Base-by-base conservation (phyloP, 495 filamentous ascomycete genomes). In the Coniosporium apollinis region DNA sequence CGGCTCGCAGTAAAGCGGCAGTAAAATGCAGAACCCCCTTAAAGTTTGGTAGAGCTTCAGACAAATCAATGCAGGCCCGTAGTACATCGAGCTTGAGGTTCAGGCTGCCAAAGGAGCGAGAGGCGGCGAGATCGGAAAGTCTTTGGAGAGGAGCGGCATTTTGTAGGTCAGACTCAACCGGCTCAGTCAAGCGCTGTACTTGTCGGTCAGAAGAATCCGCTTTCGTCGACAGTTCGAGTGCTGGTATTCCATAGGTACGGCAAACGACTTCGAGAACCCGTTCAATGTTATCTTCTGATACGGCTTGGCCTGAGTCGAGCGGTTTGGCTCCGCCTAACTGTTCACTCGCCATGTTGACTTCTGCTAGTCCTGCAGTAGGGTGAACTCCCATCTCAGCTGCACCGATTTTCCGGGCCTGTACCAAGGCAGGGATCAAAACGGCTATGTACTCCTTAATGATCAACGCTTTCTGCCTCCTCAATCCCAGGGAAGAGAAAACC, bases 361-460 rank as follows among this genome's bases (percentile, higher is more conserved):
- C n/a, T n/a, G 10, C 13, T 37, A 44, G 22, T 21, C 80, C 83
- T 16, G 89, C 84, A 18, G 84, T 85, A 30, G 91, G 91, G 55
- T 96, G 89, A 29, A 97, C 78, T 3, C 91, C 89, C 38, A 87
- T 77, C 45, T 94, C 89, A 14, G 91, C 89, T 35, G 89, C 91
- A 21, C 85, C 84, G 36, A 83, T 67, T 36, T 91, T 94, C 25
- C 89, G 67, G 11, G 91, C 91, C 53, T 93, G 81, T n/a, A 93
- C 76, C 19, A 97, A 61, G 1, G 76, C 82, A 37, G 78, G 79
- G 35, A 89, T 79, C 38, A 94, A 62, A 20, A 81, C 70, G n/a
- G 71, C 70, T 5, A 96, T 61, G 36, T 93, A 65, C 47, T 94
- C 86, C 43, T 76, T 74, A 39, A 92, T 61, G 2, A 94, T 69